Evolutionary conservation across 768 basidiomycete genomes (phyloP), one percentile per base, ranked within the genome.

Genomic region (Lentinula boryana): DNA sequence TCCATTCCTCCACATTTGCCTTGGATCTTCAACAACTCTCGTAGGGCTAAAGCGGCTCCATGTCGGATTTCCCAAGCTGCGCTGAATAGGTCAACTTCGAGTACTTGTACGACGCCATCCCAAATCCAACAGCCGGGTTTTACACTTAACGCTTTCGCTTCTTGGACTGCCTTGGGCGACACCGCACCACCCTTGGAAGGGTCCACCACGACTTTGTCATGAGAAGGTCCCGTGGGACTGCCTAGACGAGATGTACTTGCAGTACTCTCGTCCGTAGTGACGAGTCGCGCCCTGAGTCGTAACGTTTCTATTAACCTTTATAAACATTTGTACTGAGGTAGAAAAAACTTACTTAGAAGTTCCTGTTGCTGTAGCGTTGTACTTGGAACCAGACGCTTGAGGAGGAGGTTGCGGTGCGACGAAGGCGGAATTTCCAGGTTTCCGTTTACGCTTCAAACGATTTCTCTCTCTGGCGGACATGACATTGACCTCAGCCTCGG

Each of bases 391-490:
- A 0, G 83, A 66, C 51, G 73, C 68, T 65, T 87, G 83, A 27
- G 85, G 79, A 1, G 89, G 88, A 1, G 89, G 87, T 4, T 86
- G 86, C 1, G 88, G 84, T 12, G 87, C 80, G 15, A 94, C 92
- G 66, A 93, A 93, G 1, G 89, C 91, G 35, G 86, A 77, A 68
- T 89, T 91, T 3, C 93, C 95, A 3, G 82, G 81, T 68, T 95
- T 97, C 60, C 95, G 89, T 70, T 98, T 98, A 32, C 97, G 83
- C 72, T 99, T 99, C 35, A 98, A 77, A 51, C 95, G 84, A 70
- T 97, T 97, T 35, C 91, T 85, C 73, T 98, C 96, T 58, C 97
- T 86, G 10, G 94, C 93, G 35, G 95, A 97, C 49, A 98, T 76
- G 5, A 81, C 82, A 46, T 68, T 75, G 4, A 78, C 63, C 63